phyloP scores from a whole-genome alignment of 805 yeast species.

The Pichia nanzhaoensis region DNA sequence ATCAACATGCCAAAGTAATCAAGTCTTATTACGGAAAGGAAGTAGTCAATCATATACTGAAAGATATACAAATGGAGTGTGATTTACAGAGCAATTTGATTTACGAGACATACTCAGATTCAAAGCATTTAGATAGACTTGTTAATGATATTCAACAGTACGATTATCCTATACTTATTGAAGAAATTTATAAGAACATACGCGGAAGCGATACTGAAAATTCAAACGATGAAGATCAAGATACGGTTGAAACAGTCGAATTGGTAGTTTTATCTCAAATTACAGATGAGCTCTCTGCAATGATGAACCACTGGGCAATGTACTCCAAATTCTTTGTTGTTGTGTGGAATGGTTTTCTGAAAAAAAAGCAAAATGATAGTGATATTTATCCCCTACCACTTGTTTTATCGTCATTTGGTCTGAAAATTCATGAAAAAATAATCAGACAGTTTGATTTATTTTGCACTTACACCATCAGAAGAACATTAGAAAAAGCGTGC shows the following conservation, averaged over 20 bases:
- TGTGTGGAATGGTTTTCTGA: conserved; percentile 46
- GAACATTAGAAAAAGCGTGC: conserved; percentile 77
- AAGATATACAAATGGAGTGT: conserved; percentile 74
- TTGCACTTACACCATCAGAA: conserved; percentile 58
- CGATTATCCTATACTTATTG: conserved; percentile 41
- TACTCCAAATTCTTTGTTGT: conserved; percentile 66
- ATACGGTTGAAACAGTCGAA: conserved; percentile 30
- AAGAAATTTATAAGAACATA: conserved; percentile 27
- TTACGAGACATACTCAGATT: conserved; percentile 78
- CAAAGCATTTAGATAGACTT: conserved; percentile 49
- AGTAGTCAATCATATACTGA: conserved; percentile 61
- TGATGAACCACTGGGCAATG: conserved; percentile 81
- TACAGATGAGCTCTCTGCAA: conserved; percentile 62
- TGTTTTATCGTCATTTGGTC: conserved; percentile 44
- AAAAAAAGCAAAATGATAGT: background rate
- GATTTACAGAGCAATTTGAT: conserved; percentile 91
- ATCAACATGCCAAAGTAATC: conserved; percentile 80
- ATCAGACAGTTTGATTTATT: conserved; percentile 60
- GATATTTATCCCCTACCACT: conserved; percentile 45
- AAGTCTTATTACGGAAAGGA: conserved; percentile 60
- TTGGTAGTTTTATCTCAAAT: conserved; percentile 62
- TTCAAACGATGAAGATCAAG: conserved; percentile 21
- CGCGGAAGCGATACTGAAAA: conserved; percentile 24
- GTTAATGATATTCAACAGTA: conserved; percentile 52
- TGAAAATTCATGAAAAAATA: conserved; percentile 46